These are phyloP conservation scores for Boletales sp. DNA, from an alignment of 768 basidiomycete genomes.

Conservation along the genomic window DNA sequence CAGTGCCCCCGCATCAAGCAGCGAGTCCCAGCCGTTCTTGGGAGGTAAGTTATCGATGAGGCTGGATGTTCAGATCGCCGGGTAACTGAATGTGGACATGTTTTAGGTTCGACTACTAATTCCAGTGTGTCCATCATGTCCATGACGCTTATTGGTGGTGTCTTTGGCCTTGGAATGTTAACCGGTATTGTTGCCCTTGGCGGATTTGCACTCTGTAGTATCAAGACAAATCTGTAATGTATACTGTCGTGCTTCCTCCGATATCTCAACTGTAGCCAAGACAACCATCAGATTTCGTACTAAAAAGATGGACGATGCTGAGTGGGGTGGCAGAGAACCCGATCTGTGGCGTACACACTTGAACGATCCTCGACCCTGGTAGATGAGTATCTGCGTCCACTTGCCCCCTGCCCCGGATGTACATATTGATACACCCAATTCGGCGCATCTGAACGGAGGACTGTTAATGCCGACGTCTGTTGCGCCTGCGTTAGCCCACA, in stretches of 20 bases:
- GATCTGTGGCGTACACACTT: conserved; percentile 9
- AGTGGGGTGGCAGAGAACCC: background rate
- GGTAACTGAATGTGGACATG: background rate
- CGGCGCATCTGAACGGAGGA: conserved; percentile 45
- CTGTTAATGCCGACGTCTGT: conserved; percentile 37
- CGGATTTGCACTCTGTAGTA: background rate
- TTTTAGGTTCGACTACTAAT: background rate
- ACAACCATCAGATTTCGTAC: conserved; percentile 24
- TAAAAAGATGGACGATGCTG: background rate
- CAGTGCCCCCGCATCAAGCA: too few species aligned
- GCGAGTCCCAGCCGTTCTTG: too few species aligned
- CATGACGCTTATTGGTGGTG: background rate
- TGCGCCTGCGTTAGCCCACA: conserved; percentile 53
- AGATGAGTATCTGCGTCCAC: conserved; percentile 59
- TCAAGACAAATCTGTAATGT: too few species aligned
- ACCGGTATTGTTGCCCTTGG: background rate
- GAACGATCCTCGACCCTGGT: conserved; percentile 14
- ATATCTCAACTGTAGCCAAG: background rate
- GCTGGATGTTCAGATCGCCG: background rate
- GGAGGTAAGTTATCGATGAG: too few species aligned
- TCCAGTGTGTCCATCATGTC: too few species aligned
- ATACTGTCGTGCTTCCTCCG: too few species aligned
- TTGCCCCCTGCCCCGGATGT: conserved; percentile 48
- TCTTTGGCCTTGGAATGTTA: conserved; percentile 4
- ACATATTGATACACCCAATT: conserved; percentile 71